phyloP scores from a whole-genome alignment of 768 basidiomycete genomes.

The Pleurotus ostreatus region DNA sequence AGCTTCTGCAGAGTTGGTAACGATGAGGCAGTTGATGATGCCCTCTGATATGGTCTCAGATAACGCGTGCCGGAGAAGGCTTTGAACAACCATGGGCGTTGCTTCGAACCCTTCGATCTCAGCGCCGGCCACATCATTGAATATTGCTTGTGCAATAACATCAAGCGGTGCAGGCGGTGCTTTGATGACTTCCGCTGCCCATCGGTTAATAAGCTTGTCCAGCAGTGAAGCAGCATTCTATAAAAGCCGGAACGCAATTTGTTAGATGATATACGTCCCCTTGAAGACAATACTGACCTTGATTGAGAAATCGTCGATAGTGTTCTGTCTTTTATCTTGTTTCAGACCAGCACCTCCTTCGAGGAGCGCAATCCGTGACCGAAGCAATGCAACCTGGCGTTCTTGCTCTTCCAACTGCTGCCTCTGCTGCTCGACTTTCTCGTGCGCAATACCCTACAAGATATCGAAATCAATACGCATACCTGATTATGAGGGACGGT shows the following conservation, averaged over 20 bases:
- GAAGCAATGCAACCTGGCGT: conserved; percentile 69
- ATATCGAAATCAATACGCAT: no score
- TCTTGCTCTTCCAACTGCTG: conserved; percentile 80
- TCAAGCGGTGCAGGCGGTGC: conserved; percentile 49
- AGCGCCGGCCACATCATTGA: conserved; percentile 53
- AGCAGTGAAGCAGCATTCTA: conserved; percentile 81
- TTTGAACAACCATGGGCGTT: conserved; percentile 72
- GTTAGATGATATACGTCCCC: no score
- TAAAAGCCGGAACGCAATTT: not conserved
- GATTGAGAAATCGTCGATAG: conserved; percentile 87
- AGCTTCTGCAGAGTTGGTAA: conserved; percentile 81
- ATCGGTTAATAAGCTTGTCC: conserved; percentile 81
- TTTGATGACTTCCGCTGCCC: conserved; percentile 75
- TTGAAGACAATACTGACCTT: conserved; percentile 42
- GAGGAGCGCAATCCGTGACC: conserved; percentile 65
- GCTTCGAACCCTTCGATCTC: conserved; percentile 41
- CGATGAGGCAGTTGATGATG: conserved; percentile 80
- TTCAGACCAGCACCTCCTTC: conserved; percentile 54
- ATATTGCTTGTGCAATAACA: conserved; percentile 51
- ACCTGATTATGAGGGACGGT: no score
- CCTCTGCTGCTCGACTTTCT: conserved; percentile 83
- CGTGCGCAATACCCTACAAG: conserved; percentile 75
- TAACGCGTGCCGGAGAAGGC: conserved; percentile 76
- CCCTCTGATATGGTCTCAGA: conserved; percentile 74
- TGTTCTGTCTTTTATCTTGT: conserved; percentile 49